Evolutionary conservation across 306 rosid species (phyloP).

Genomic region (Quercus rubra): DNA sequence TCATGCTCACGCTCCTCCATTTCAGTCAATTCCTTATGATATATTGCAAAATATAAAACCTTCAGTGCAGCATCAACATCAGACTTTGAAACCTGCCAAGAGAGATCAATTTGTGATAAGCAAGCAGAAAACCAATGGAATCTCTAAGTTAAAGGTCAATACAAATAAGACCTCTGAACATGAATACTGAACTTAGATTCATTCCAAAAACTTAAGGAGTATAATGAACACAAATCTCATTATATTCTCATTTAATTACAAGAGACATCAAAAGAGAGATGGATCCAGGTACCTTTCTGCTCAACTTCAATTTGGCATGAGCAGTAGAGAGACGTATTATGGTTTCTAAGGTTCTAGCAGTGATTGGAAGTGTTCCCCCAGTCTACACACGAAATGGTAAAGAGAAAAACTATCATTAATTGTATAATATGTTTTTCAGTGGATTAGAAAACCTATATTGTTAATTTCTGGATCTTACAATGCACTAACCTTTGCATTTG

Average conservation of each 20-base stretch:
- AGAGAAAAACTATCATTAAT: conserved; percentile 2
- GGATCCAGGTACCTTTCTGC: conserved; percentile 57
- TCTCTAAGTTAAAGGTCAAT: neutral
- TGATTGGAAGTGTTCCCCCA: conserved; percentile 96
- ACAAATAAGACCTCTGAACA: neutral
- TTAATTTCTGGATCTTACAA: neutral
- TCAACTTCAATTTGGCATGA: conserved; percentile 92
- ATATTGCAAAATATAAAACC: conserved; percentile 87
- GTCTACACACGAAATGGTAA: conserved; percentile 50
- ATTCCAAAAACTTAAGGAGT: neutral
- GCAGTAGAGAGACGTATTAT: conserved; percentile 97
- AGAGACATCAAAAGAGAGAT: neutral
- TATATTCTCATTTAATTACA: neutral
- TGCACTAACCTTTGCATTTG: conserved; percentile 72
- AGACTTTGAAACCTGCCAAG: conserved; percentile 67
- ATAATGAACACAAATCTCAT: neutral
- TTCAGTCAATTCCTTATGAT: conserved; percentile 86
- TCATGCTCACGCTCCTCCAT: conserved; percentile 92
- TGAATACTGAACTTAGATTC: neutral
- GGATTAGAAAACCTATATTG: neutral
- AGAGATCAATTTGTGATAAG: conserved; percentile 6
- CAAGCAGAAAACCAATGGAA: neutral
- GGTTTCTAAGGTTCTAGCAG: conserved; percentile 98
- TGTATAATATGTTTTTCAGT: neutral
- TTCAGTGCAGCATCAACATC: conserved; percentile 92